Evolutionary conservation across 2,329 filamentous ascomycete genomes (phyloP), one percentile per base, ranked within the genome.

Genomic region (Aspergillus pseudotamarii): DNA sequence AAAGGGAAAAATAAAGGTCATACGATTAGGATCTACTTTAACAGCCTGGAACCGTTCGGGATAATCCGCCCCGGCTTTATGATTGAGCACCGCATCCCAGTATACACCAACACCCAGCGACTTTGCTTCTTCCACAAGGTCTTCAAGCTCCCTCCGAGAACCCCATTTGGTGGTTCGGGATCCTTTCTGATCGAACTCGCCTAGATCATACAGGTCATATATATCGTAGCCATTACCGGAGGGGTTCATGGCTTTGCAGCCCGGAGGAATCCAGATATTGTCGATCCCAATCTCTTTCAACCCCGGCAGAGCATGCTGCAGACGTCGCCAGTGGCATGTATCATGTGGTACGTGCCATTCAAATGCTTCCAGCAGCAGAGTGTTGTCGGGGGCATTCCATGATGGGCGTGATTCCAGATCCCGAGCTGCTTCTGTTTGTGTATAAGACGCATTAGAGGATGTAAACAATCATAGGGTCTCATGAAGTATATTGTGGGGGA

Each of bases 181-280:
- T 21, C 87, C 88, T 72, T 92, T 92, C 71, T 91, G 89, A 48
- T 91, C 85, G 68, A 92, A 92, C 72, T 92, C 90, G 36, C 90
- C 90, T 3, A 90, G 76, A 65, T 91, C 88, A 69, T 88, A 91
- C 16, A 92, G 76, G 71, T 92, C 90, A 71, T 91, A 92, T 65
- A 88, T 82, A 72, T 89, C 88, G 67, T 90, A 90, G 6, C 90
- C 90, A 69, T 91, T 91, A 23, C 88, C 86, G 32, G 83, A 76
- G 0, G 84, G 82, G 34, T 82, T 83, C 63, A 86, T 85, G 0
- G 85, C 89, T 78, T 92, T 92, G 76, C 89, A 91, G 60, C 85
- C 90, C 0, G 90, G 90, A 0, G 90, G 90, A 6, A 92, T 84
- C 89, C 89, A 91, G 36, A 89, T 78, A 61, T 83, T 83, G 57